Percentiles rank a stretch among this genome's conserved stretches.
Evolutionary conservation across 176 grass and related monocot species (phyloP).

Genomic region (Saccharum officinarum): DNA sequence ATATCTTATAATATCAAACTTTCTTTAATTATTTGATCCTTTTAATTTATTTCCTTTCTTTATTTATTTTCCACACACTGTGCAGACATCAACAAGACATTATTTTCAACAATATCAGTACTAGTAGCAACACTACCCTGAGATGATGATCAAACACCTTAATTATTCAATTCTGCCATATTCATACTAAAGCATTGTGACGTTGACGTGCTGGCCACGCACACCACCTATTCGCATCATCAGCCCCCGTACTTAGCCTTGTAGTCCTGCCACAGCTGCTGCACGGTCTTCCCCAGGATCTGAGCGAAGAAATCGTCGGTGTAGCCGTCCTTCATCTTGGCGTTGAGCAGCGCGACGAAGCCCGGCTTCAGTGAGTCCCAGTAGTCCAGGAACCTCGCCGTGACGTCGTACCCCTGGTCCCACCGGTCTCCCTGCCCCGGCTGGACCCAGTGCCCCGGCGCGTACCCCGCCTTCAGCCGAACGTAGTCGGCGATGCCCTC

Average conservation of each 20-base stretch:
- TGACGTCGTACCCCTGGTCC: constrained; percentile 69
- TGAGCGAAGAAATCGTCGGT: constrained; percentile 35
- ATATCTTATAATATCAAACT: too few species aligned
- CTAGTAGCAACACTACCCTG: neutral
- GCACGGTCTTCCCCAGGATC: constrained; percentile 56
- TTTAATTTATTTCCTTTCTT: too few species aligned
- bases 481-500: constrained; percentile 87
- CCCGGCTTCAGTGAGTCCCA: constrained; percentile 38
- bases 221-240: too few species aligned
- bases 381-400: constrained; percentile 65
- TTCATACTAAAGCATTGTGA: neutral
- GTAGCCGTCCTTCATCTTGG: constrained; percentile 57
- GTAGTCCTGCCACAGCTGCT: constrained; percentile 65
- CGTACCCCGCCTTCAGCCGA: constrained; percentile 54
- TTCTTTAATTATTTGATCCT: too few species aligned
- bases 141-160: neutral
- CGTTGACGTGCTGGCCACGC: too few species aligned
- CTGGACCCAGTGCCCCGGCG: constrained; percentile 53
- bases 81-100: neutral
- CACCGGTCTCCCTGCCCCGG: constrained; percentile 55
- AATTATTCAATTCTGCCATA: neutral
- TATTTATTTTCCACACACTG: too few species aligned
- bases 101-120: neutral
- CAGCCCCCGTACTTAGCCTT: constrained; percentile 42
- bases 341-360: constrained; percentile 67